Conservation (phyloP, 75 land plant genomes). For the Picea glauca region DNA sequence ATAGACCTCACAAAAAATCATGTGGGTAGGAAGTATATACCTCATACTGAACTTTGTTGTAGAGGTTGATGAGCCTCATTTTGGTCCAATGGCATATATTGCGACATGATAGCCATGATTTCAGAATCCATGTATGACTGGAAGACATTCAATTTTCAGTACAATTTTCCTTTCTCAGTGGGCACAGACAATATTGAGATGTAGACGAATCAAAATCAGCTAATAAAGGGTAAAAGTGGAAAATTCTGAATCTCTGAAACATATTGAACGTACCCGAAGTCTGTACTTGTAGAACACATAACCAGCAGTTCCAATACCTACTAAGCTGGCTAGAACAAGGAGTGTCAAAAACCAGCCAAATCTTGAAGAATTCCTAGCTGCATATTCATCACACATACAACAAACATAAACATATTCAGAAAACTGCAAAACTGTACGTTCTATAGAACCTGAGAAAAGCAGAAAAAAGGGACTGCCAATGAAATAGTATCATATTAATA, state of each 20-base stretch:
- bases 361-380: slow-evolving; percentile 43
- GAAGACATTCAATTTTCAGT: slow-evolving; percentile 14
- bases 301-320: slow-evolving; percentile 30
- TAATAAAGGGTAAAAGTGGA: background rate
- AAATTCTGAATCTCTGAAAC: background rate
- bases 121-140: slow-evolving; percentile 98
- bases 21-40: background rate
- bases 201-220: background rate
- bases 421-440: background rate
- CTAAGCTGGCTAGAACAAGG: slow-evolving; percentile 37
- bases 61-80: slow-evolving; percentile 37
- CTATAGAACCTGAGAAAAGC: background rate
- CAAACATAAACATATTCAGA: background rate
- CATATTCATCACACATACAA: slow-evolving; percentile 12
- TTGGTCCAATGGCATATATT: slow-evolving; percentile 96
- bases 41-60: slow-evolving; percentile 19
- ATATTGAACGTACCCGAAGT: slow-evolving; percentile 48
- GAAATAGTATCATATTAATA: background rate
- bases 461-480: background rate
- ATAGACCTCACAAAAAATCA: background rate
- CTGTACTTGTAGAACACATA: slow-evolving; percentile 71
- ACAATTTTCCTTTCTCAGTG: background rate
- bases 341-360: slow-evolving; percentile 49
- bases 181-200: background rate
- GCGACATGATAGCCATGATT: slow-evolving; percentile 95